These are phyloP conservation scores for Panellus pusillus DNA, from an alignment of 768 basidiomycete genomes.

Conservation along the genomic window DNA sequence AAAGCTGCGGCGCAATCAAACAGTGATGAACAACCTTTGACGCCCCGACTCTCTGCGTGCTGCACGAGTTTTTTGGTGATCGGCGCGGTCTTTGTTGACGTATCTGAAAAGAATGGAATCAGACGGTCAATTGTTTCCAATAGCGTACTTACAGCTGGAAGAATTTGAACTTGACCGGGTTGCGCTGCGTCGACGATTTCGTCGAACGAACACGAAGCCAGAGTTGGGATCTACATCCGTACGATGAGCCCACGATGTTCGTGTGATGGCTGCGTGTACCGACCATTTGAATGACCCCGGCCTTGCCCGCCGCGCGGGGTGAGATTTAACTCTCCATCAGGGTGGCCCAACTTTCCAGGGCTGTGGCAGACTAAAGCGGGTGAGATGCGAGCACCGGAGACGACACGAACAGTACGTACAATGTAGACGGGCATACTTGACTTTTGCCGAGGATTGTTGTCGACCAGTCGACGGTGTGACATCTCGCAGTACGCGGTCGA, in stretches of 20 bases:
- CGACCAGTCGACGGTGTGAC: constrained; percentile 86
- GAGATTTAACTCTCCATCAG: constrained; percentile 75
- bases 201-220: constrained; percentile 95
- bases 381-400: constrained; percentile 7
- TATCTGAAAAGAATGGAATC: constrained; percentile 47
- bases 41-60: constrained; percentile 87
- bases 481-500: constrained; percentile 82
- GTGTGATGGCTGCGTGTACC: not conserved
- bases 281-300: constrained; percentile 60
- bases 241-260: not conserved
- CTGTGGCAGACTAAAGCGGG: constrained; percentile 65
- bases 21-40: constrained; percentile 96
- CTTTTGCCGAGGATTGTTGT: constrained; percentile 73
- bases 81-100: constrained; percentile 87
- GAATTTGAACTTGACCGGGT: constrained; percentile 81
- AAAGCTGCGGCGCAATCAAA: constrained; percentile 87
- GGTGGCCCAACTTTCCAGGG: constrained; percentile 81
- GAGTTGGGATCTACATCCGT: constrained; percentile 77
- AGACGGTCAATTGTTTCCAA: too few relatives aligned
- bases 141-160: constrained; percentile 66
- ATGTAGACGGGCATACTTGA: constrained; percentile 82
- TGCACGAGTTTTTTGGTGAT: constrained; percentile 86
- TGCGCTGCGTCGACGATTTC: constrained; percentile 86
- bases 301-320: constrained; percentile 71
- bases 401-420: constrained; percentile 36